Conservation (phyloP, 257 asterid species). For the Solanum pennellii region DNA sequence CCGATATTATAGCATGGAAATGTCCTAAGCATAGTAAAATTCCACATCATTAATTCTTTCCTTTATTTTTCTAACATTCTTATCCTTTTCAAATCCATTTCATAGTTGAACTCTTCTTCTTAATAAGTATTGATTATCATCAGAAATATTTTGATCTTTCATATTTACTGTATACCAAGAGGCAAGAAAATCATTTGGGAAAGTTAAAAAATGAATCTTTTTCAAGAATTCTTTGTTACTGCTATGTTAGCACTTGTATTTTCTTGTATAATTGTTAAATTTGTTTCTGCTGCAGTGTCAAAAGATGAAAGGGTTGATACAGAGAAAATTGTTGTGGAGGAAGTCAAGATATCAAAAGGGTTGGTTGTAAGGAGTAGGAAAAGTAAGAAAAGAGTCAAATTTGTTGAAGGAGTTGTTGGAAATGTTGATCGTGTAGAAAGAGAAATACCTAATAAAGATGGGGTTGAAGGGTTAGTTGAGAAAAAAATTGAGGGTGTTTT, state of each 20-base stretch:
- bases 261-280: constrained; percentile 33
- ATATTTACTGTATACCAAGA: background rate
- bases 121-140: background rate
- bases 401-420: constrained; percentile 34
- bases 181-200: background rate
- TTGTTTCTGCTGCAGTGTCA: constrained; percentile 28
- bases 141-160: background rate
- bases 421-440: constrained; percentile 25
- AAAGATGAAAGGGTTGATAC: constrained; percentile 1
- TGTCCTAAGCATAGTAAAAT: background rate
- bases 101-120: background rate
- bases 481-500: background rate
- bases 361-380: constrained; percentile 20
- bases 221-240: constrained; percentile 32
- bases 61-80: background rate
- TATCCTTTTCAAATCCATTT: background rate
- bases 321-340: constrained; percentile 20
- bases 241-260: constrained; percentile 32
- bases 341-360: constrained; percentile 10
- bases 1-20: background rate
- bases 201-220: constrained; percentile 25
- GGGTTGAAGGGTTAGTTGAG: background rate
- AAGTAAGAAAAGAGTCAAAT: constrained; percentile 32
- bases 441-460: background rate
- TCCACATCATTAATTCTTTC: constrained; percentile 2